These are phyloP conservation scores for Stemphylium vesicarium DNA, from an alignment of 2,329 filamentous ascomycete species.

Conservation along the genomic window DNA sequence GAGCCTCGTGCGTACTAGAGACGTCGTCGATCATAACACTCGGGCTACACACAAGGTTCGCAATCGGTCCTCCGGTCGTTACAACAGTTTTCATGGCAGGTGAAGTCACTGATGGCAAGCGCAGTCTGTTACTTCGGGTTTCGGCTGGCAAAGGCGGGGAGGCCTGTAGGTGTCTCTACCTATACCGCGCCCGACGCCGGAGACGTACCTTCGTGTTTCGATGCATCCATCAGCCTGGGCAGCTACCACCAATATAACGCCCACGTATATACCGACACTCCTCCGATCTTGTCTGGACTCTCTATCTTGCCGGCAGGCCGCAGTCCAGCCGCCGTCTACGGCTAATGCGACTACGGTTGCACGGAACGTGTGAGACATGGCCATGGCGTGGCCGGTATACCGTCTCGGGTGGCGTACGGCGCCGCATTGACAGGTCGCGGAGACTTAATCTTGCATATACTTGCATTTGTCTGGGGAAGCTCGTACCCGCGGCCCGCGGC, in stretches of 20 bases:
- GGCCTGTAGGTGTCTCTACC: slow-evolving; percentile 2
- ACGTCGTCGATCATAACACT: slow-evolving; percentile 12
- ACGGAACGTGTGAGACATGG: slow-evolving; percentile 18
- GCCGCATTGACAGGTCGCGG: slow-evolving; percentile 21
- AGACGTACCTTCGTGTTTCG: slow-evolving; percentile 1
- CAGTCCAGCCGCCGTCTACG: slow-evolving; percentile 7
- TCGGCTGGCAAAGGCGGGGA: not conserved
- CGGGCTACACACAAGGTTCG: slow-evolving; percentile 10
- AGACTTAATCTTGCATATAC: slow-evolving; percentile 12
- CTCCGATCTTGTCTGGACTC: not conserved
- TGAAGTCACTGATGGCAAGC: not conserved
- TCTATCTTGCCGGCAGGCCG: not conserved
- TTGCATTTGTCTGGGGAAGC: slow-evolving; percentile 25
- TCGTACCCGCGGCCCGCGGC: slow-evolving; percentile 22
- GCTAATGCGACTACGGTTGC: slow-evolving; percentile 6
- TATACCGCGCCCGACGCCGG: not conserved
- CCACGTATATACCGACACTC: not conserved
- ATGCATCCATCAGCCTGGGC: not conserved
- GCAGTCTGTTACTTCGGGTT: not conserved
- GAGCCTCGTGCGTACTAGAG: slow-evolving; percentile 6
- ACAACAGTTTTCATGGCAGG: not conserved
- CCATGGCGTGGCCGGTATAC: slow-evolving; percentile 2
- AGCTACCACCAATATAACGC: not conserved
- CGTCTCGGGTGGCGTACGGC: slow-evolving; percentile 3
- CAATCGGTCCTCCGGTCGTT: not conserved